Percentiles rank a stretch among this genome's conserved stretches.
phyloP scores from a whole-genome alignment of 257 asterid species.

The Handroanthus guayacan region DNA sequence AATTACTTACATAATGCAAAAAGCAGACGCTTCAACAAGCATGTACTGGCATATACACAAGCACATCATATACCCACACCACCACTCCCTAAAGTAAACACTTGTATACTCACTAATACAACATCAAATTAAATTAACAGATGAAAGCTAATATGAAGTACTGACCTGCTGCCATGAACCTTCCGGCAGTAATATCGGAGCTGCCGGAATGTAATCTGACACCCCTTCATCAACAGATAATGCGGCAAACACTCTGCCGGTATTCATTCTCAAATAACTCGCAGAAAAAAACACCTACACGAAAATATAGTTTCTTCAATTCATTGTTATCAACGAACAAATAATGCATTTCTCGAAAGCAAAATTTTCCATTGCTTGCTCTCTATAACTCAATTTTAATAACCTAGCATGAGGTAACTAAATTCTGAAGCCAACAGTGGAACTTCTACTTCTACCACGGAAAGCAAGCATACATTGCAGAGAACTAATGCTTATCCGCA shows the following conservation, averaged over 20 bases:
- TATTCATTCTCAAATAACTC: conserved; percentile 37
- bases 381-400: neutral
- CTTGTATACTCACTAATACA: conserved; percentile 9
- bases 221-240: conserved; percentile 51
- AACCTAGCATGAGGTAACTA: neutral
- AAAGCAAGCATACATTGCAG: too few species aligned
- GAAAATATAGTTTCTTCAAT: conserved; percentile 23
- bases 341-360: neutral
- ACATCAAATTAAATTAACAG: neutral
- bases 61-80: conserved; percentile 7
- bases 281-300: conserved; percentile 50
- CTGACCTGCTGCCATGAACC: conserved; percentile 90
- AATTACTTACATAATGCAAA: conserved; percentile 16
- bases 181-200: conserved; percentile 84
- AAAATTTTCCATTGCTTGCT: neutral
- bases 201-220: conserved; percentile 80
- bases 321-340: neutral
- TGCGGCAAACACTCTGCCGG: conserved; percentile 55
- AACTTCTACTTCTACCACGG: too few species aligned
- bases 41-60: neutral
- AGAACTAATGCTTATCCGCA: neutral
- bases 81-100: neutral
- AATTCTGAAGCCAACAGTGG: neutral
- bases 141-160: neutral
- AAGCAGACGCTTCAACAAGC: neutral